phyloP scores from a whole-genome alignment of 2,329 filamentous ascomycete species.

The Biscogniauxia sp. region DNA sequence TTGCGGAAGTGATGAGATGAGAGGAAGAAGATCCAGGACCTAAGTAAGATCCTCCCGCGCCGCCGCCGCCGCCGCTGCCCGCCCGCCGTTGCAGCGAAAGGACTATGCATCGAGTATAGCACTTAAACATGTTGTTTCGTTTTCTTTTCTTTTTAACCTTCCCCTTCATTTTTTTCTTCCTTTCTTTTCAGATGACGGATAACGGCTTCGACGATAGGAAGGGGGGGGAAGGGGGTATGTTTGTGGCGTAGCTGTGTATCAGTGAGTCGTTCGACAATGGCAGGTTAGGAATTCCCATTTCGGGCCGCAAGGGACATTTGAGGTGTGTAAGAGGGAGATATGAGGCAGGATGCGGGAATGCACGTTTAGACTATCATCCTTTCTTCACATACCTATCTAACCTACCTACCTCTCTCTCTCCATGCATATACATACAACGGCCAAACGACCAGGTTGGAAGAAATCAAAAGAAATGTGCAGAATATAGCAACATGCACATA shows the following conservation, averaged over 20 bases:
- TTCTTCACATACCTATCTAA: not conserved
- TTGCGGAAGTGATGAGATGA: not conserved
- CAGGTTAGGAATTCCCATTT: not conserved
- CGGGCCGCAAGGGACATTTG: not conserved
- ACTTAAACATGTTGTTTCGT: not conserved
- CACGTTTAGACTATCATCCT: not conserved
- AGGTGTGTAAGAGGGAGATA: not conserved
- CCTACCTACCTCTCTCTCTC: not conserved
- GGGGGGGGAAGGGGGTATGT: not conserved
- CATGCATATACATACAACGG: not conserved
- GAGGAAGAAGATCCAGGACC: too few species aligned
- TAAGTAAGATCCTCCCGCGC: too few species aligned
- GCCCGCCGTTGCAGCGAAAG: not conserved
- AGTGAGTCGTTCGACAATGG: not conserved
- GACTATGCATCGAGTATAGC: not conserved
- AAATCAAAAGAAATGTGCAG: not conserved
- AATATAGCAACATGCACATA: not conserved
- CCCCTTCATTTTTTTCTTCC: too few species aligned
- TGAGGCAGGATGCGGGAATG: not conserved
- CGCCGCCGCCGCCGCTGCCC: too few species aligned
- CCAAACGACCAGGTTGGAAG: not conserved
- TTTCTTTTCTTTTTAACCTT: not conserved
- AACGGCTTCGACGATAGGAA: not conserved
- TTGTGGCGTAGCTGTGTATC: not conserved
- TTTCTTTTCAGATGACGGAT: too few species aligned